Percentiles rank a stretch among this genome's conserved stretches.
These are phyloP conservation scores for Dittrichia graveolens DNA, from an alignment of 129 eudicot genomes.

Conservation along the genomic window DNA sequence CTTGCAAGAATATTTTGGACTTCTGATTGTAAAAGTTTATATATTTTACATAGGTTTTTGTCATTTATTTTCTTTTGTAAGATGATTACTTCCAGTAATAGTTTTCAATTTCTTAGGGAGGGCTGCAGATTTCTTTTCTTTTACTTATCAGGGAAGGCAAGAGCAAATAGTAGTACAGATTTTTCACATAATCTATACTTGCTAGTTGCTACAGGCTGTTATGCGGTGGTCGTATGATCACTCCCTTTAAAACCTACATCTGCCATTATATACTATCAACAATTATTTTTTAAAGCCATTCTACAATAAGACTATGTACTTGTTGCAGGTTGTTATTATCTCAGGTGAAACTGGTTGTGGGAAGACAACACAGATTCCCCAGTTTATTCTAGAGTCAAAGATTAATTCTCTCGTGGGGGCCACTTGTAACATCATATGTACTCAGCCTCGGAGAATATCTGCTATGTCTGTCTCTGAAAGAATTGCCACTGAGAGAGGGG, in stretches of 20 bases:
- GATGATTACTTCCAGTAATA: background rate
- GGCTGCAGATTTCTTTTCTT: background rate
- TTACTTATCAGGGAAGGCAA: no score
- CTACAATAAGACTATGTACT: background rate
- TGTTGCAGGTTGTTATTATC: slow-evolving; percentile 74
- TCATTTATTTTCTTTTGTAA: background rate
- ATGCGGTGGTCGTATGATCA: background rate
- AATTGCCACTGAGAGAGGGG: slow-evolving; percentile 87
- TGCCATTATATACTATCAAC: background rate
- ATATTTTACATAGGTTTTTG: background rate
- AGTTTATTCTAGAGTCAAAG: slow-evolving; percentile 79
- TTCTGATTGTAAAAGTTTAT: background rate
- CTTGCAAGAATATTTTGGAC: background rate
- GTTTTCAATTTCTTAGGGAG: background rate
- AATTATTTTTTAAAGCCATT: slow-evolving; percentile 1
- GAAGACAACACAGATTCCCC: slow-evolving; percentile 92
- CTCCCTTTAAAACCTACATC: slow-evolving; percentile 3
- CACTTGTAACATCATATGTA: slow-evolving; percentile 74
- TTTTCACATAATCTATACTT: slow-evolving; percentile 2
- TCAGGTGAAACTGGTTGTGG: slow-evolving; percentile 99
- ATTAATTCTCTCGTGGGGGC: slow-evolving; percentile 60
- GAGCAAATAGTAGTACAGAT: background rate
- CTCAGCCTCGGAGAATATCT: slow-evolving; percentile 93
- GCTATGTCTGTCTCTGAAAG: slow-evolving; percentile 94
- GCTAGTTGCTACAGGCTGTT: background rate